Conservation (phyloP, 805 yeast species). For the Candida hungchunana region DNA sequence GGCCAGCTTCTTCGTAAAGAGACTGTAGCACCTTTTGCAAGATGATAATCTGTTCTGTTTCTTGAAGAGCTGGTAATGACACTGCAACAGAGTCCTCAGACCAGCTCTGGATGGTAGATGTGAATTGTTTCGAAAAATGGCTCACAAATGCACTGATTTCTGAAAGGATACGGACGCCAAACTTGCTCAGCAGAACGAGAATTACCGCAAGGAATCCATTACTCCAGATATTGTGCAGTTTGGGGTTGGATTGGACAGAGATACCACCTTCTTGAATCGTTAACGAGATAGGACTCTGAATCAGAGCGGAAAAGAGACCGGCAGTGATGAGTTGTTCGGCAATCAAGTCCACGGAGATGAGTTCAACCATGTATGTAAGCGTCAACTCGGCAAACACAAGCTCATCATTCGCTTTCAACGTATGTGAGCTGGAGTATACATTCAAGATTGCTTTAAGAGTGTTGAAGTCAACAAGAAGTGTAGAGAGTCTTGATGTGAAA, state of each 20-base stretch:
- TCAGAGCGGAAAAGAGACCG: slow-evolving; percentile 63
- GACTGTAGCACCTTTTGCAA: slow-evolving; percentile 54
- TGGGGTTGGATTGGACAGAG: slow-evolving; percentile 45
- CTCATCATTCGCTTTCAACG: slow-evolving; percentile 55
- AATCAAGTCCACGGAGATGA: slow-evolving; percentile 54
- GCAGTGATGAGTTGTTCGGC: slow-evolving; percentile 61
- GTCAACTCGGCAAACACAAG: slow-evolving; percentile 70
- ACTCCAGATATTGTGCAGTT: slow-evolving; percentile 78
- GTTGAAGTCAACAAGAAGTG: slow-evolving; percentile 50
- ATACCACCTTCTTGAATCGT: slow-evolving; percentile 64
- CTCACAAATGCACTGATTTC: slow-evolving; percentile 61
- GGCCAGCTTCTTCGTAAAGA: slow-evolving; percentile 48
- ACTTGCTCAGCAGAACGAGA: slow-evolving; percentile 51
- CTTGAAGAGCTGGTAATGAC: slow-evolving; percentile 48
- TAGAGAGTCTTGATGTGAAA: slow-evolving; percentile 47
- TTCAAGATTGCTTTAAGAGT: slow-evolving; percentile 59
- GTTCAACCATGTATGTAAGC: slow-evolving; percentile 62
- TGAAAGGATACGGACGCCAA: slow-evolving; percentile 60
- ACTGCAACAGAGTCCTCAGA: slow-evolving; percentile 49
- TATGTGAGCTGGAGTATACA: slow-evolving; percentile 64
- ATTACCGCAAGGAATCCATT: slow-evolving; percentile 73
- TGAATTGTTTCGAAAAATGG: slow-evolving; percentile 63
- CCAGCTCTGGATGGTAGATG: slow-evolving; percentile 66
- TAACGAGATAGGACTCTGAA: slow-evolving; percentile 70
- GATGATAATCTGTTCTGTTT: slow-evolving; percentile 64